Evolutionary conservation across 768 basidiomycete genomes (phyloP), one percentile per base, ranked within the genome.

Genomic region (Podaxis sp.): DNA sequence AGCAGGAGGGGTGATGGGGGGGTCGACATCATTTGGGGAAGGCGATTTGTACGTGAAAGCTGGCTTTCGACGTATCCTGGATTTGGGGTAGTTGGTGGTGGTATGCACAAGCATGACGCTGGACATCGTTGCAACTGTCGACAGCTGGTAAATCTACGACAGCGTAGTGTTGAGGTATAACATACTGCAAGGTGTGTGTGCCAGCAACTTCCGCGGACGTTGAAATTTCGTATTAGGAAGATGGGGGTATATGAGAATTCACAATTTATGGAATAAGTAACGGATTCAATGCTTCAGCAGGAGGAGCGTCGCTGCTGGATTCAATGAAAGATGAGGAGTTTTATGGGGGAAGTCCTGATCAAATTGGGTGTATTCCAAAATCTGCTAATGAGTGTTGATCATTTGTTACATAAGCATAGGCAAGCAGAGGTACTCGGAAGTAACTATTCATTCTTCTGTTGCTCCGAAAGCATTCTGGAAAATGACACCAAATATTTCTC

Each of bases 11-110:
- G 63, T 62, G 46, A 66, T 65, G 52, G 64, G 60, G 62, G 63
- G 61, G 60, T 66, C 50, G 36, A 67, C 67, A 36, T 76, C 71
- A 42, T 69, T 70, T 67, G 65, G 75, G 36, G 76, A 70, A 6
- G 86, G 86, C 5, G 86, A 87, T 61, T 78, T 82, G 70, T 86
- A 85, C 13, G 86, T 87, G 63, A 76, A 64, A 54, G 71, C 66
- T 27, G 86, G 86, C 69, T 88, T 88, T 57, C 86, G 77, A 57
- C 85, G 80, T 35, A 76, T 72, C 18, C 42, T 60, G 28, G 59
- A 60, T 46, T 28, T 53, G 18, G 59, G 50, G 32, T 46, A 46
- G 32, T 40, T 37, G 37, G 32, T 11, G 11, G 37, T 38, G 23
- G 36, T 18, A 28, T 37, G 40, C 36, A 28, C 7, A 16, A 53